Conservation (phyloP, 805 yeast species). For the Myxozyma vanderwaltii region DNA sequence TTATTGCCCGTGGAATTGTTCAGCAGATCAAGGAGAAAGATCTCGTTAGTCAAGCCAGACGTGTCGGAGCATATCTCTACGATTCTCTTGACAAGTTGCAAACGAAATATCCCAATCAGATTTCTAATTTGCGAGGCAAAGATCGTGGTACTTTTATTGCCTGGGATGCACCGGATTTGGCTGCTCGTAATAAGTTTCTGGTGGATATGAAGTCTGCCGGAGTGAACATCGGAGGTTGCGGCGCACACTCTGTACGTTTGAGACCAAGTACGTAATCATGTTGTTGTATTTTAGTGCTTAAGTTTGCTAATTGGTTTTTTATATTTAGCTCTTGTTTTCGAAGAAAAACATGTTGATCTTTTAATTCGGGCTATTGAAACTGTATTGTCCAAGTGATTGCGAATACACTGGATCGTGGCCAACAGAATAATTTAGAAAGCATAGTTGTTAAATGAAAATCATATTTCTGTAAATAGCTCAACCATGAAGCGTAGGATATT, state of each 20-base stretch:
- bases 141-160: slow-evolving; percentile 78
- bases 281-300: not conserved
- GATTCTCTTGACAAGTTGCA: slow-evolving; percentile 55
- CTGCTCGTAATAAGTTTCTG: slow-evolving; percentile 63
- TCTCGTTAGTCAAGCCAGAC: slow-evolving; percentile 56
- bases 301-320: not conserved
- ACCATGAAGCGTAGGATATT: too few relatives aligned
- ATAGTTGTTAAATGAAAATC: too few relatives aligned
- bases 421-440: too few relatives aligned
- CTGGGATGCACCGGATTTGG: slow-evolving; percentile 63
- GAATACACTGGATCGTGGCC: too few relatives aligned
- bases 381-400: slow-evolving; percentile 30
- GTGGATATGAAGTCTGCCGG: slow-evolving; percentile 62
- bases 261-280: slow-evolving; percentile 55
- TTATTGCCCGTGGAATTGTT: slow-evolving; percentile 73
- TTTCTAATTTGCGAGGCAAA: slow-evolving; percentile 67
- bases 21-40: slow-evolving; percentile 63
- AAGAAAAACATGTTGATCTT: slow-evolving; percentile 76
- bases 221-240: slow-evolving; percentile 84
- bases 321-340: slow-evolving; percentile 58
- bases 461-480: too few relatives aligned
- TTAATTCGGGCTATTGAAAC: slow-evolving; percentile 52
- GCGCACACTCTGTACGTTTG: slow-evolving; percentile 73
- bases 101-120: slow-evolving; percentile 55
- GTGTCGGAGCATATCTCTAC: slow-evolving; percentile 70